Conservation (phyloP, 1,284 basidiomycete species). For the Termitomyces sp. region DNA sequence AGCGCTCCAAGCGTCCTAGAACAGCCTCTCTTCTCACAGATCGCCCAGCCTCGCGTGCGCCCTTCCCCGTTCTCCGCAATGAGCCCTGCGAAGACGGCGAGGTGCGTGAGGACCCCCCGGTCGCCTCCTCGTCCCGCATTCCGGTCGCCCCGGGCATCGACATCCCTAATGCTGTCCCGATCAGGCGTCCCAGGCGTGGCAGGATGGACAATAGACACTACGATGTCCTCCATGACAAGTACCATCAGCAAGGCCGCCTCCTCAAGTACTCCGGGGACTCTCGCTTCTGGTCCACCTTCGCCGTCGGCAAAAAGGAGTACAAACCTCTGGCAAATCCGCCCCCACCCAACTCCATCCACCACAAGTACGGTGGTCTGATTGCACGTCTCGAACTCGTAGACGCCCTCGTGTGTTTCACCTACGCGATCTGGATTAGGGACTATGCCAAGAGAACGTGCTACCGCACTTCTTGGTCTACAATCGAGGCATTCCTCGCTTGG, state of each 20-base stretch:
- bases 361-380: conserved; percentile 64
- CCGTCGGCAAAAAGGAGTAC: conserved; percentile 58
- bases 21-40: conserved; percentile 33
- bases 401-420: conserved; percentile 68
- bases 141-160: conserved; percentile 27
- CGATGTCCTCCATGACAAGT: conserved; percentile 57
- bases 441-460: conserved; percentile 45
- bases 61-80: conserved; percentile 31
- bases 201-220: conserved; percentile 38
- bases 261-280: conserved; percentile 75
- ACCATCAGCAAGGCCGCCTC: conserved; percentile 54
- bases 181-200: conserved; percentile 60
- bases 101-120: conserved; percentile 38
- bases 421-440: conserved; percentile 68
- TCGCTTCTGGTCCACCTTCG: conserved; percentile 67
- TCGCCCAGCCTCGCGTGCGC: conserved; percentile 22
- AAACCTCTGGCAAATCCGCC: conserved; percentile 58
- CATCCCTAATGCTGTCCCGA: conserved; percentile 45
- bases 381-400: conserved; percentile 72
- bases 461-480: conserved; percentile 56
- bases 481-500: conserved; percentile 58
- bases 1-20: conserved; percentile 54
- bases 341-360: conserved; percentile 56
- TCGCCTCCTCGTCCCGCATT: conserved; percentile 23
- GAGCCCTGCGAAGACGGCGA: conserved; percentile 58